A percentile compares a stretch with the other conserved stretches of the same genome.
Evolutionary conservation across 2,329 filamentous ascomycete genomes (phyloP).

Genomic region (Bisporella sp.): DNA sequence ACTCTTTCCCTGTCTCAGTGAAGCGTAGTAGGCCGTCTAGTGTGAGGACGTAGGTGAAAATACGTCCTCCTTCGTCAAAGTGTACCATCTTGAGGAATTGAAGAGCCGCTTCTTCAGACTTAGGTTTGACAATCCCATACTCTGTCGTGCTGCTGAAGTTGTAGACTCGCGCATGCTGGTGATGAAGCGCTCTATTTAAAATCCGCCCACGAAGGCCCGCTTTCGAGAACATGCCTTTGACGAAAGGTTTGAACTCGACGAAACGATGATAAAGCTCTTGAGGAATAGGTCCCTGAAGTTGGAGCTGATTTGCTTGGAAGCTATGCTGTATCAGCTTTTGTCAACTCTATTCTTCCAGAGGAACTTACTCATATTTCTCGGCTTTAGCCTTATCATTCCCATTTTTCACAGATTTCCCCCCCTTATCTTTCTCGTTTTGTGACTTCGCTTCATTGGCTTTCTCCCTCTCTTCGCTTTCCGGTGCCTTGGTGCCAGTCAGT

Average conservation of each 20-base stretch:
- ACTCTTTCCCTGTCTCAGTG: slow-evolving; percentile 93
- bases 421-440: slow-evolving; percentile 29
- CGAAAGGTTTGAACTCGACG: slow-evolving; percentile 86
- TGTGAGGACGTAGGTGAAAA: slow-evolving; percentile 89
- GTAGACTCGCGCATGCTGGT: slow-evolving; percentile 85
- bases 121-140: slow-evolving; percentile 60
- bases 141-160: slow-evolving; percentile 75
- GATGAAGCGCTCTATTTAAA: slow-evolving; percentile 78
- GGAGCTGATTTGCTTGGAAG: slow-evolving; percentile 90
- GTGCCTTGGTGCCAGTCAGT: slow-evolving; percentile 65
- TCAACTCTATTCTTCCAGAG: neutral
- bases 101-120: slow-evolving; percentile 62
- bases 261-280: slow-evolving; percentile 80
- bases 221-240: slow-evolving; percentile 80
- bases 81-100: slow-evolving; percentile 83
- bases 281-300: slow-evolving; percentile 78
- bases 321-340: slow-evolving; percentile 34
- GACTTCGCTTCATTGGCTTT: slow-evolving; percentile 30
- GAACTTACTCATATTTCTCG: slow-evolving; percentile 68
- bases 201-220: slow-evolving; percentile 72
- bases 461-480: slow-evolving; percentile 45
- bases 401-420: slow-evolving; percentile 65
- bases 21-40: slow-evolving; percentile 83
- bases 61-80: slow-evolving; percentile 75
- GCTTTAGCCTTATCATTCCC: slow-evolving; percentile 29